Evolutionary conservation across 805 yeast genomes (phyloP), one percentile per base, ranked within the genome.

Genomic region (Candida sithepensis): DNA sequence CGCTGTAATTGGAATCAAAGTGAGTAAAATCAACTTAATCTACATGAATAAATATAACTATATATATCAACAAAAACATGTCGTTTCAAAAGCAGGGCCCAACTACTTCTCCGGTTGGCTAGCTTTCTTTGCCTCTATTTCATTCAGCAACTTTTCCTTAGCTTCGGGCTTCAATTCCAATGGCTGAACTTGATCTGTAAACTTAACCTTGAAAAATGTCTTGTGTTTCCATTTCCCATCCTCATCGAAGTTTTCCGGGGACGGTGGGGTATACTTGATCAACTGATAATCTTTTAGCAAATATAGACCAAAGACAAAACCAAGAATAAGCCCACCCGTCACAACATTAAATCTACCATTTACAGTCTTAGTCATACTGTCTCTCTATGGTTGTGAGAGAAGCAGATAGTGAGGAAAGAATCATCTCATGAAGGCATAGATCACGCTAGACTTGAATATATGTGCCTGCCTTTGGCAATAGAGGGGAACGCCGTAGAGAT

Each of bases 261-360:
- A 65, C 1, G 75, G 68, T 22, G 77, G 76, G 13, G 65, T 54
- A 46, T 64, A 67, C 53, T 73, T 73, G 38, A 74, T 56, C 45
- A 73, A 52, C 44, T 71, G 63, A 44, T 61, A 68, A 44, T 68
- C 70, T 38, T 58, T 62, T 2, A 68, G 44, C 44, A 58, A 21
- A 47, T 61, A 62, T 6, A 66, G 21, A 2, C 68, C 68, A 12
- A 50, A 20, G 0, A 46, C 44, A 37, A 62, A 64, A 7, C 71
- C 71, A 0, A 49, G 50, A 9, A 58, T 50, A 22, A 59, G 43
- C 3, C 69, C 69, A 2, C 48, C 28, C 0, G 59, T 54, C 39
- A 63, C 26, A 5, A 58, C 60, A 32, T 61, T 61, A 28, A 64
- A 61, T 39, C 68, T 47, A 3, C 63, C 68, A n/a, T 52, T 54